These are phyloP conservation scores for Phellinidium pouzarii DNA, from an alignment of 1,284 basidiomycete species.

Conservation along the genomic window DNA sequence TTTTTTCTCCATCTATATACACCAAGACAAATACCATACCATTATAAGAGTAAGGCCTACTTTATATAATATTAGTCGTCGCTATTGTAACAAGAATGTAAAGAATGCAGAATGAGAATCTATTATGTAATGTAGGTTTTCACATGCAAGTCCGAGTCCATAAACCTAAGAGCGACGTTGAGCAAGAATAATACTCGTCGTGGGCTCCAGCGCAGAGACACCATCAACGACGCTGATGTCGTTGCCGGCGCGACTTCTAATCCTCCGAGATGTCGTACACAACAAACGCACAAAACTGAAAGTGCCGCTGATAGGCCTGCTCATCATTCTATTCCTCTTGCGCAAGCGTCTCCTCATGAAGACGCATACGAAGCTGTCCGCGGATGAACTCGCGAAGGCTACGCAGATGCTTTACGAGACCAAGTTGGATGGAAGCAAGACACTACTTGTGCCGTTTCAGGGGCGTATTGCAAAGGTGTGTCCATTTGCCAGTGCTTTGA, in stretches of 20 bases:
- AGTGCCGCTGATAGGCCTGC: conserved; percentile 11
- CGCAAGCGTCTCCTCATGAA: conserved; percentile 12
- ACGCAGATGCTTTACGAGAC: conserved; percentile 52
- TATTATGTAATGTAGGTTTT: not conserved
- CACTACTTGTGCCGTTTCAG: conserved; percentile 60
- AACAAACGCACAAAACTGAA: conserved; percentile 1
- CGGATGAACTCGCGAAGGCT: conserved; percentile 40
- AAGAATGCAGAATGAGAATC: too few relatives aligned
- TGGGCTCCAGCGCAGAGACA: too few relatives aligned
- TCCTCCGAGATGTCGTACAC: not conserved
- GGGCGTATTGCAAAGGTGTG: conserved; percentile 55
- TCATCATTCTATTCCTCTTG: conserved; percentile 15
- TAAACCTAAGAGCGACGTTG: too few relatives aligned
- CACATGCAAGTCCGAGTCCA: not conserved
- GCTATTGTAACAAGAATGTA: too few relatives aligned
- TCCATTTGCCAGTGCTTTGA: not conserved
- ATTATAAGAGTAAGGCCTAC: not conserved
- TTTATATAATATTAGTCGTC: not conserved
- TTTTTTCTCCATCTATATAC: not conserved
- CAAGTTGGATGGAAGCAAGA: conserved; percentile 51
- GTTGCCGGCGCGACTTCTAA: not conserved
- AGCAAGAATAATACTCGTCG: too few relatives aligned
- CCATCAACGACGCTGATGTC: too few relatives aligned
- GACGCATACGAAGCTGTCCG: conserved; percentile 17
- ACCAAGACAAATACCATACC: not conserved